phyloP scores from a whole-genome alignment of 83 land plant genomes.

The Isoetes engelmannii region DNA sequence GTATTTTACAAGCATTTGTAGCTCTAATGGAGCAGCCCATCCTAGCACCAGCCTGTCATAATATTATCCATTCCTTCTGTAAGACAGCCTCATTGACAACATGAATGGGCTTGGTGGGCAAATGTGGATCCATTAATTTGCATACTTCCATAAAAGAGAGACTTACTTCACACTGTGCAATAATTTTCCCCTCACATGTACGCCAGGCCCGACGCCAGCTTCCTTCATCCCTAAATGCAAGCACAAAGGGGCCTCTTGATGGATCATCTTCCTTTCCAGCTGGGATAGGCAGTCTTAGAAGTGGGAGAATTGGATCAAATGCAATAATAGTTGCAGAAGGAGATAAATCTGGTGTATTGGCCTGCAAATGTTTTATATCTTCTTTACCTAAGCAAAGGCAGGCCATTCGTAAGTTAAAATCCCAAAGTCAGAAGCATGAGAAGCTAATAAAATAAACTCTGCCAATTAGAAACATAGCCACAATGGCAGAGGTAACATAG shows the following conservation, averaged over 20 bases:
- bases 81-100: background rate
- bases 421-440: too few species aligned
- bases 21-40: conserved; percentile 69
- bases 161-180: conserved; percentile 56
- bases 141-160: background rate
- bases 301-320: conserved; percentile 52
- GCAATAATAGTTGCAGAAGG: conserved; percentile 42
- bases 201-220: conserved; percentile 43
- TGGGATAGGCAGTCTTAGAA: conserved; percentile 52
- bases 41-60: conserved; percentile 46
- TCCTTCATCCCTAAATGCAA: conserved; percentile 52
- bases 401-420: too few species aligned
- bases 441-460: too few species aligned
- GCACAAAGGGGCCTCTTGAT: conserved; percentile 51
- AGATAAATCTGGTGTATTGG: conserved; percentile 44
- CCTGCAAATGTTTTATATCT: background rate
- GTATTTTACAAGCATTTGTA: conserved; percentile 55
- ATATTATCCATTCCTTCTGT: background rate
- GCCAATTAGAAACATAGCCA: too few species aligned
- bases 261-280: conserved; percentile 49
- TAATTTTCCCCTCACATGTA: conserved; percentile 35
- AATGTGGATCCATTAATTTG: background rate
- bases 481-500: too few species aligned
- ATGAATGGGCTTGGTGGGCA: background rate
- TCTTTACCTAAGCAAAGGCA: too few species aligned